These are phyloP conservation scores for Paxillus involutus DNA, from an alignment of 768 basidiomycete genomes.

Conservation along the genomic window DNA sequence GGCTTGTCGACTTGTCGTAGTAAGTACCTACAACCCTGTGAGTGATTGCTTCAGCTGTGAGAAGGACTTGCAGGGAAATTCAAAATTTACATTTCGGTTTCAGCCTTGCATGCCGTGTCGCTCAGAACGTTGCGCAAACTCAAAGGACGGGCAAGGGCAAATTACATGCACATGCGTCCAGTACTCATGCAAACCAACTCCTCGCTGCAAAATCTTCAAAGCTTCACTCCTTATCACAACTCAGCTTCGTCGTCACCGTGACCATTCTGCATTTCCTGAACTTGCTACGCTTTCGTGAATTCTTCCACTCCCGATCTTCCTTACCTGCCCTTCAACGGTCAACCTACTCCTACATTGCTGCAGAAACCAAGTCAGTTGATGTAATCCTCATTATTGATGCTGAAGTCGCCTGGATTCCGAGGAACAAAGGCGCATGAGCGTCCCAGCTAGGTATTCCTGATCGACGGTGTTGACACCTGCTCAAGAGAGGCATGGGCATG, in stretches of 20 bases:
- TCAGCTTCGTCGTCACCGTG: slow-evolving; percentile 48
- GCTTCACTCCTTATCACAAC: slow-evolving; percentile 67
- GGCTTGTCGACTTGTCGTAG: too few relatives aligned
- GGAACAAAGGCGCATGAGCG: slow-evolving; percentile 34
- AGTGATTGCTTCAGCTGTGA: too few relatives aligned
- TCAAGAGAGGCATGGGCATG: slow-evolving; percentile 49
- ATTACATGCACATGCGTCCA: too few relatives aligned
- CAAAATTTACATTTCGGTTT: too few relatives aligned
- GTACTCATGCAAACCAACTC: slow-evolving; percentile 24
- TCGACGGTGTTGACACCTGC: slow-evolving; percentile 60
- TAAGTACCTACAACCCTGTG: too few relatives aligned
- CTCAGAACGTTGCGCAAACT: too few relatives aligned
- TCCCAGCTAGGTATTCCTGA: slow-evolving; percentile 59
- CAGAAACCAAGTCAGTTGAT: slow-evolving; percentile 53
- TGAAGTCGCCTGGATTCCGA: slow-evolving; percentile 66
- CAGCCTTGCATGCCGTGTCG: too few relatives aligned
- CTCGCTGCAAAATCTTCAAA: slow-evolving; percentile 34
- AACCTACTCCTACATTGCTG: slow-evolving; percentile 52
- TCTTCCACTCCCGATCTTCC: slow-evolving; percentile 55
- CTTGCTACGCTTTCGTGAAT: slow-evolving; percentile 49
- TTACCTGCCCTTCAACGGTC: slow-evolving; percentile 45
- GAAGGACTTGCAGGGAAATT: too few relatives aligned
- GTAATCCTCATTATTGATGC: slow-evolving; percentile 64
- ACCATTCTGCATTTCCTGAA: slow-evolving; percentile 42
- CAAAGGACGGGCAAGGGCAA: too few relatives aligned